These are phyloP conservation scores for Penicillium paneum DNA, from an alignment of 2,329 filamentous ascomycete species.

Conservation along the genomic window DNA sequence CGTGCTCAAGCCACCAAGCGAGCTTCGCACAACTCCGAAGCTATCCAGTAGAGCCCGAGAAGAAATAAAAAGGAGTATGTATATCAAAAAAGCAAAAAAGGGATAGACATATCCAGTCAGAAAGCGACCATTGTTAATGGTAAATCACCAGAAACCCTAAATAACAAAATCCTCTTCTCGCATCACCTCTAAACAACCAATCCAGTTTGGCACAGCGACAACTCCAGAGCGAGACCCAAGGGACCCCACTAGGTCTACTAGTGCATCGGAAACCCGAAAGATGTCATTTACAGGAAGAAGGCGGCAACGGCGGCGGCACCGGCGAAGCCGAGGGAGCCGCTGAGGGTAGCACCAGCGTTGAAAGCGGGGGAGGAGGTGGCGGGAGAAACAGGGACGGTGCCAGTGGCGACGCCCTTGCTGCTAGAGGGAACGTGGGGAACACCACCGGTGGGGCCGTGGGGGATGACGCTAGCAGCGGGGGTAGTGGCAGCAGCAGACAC, in stretches of 20 bases:
- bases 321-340: slow-evolving; percentile 30
- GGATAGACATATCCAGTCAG: slow-evolving; percentile 25
- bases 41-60: slow-evolving; percentile 28
- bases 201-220: background rate
- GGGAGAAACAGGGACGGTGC: slow-evolving; percentile 4
- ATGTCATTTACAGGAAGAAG: slow-evolving; percentile 33
- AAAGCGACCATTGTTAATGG: slow-evolving; percentile 24
- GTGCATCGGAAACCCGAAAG: slow-evolving; percentile 13
- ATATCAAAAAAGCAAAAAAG: slow-evolving; percentile 21
- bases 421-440: slow-evolving; percentile 20
- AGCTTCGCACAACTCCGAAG: slow-evolving; percentile 29
- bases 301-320: slow-evolving; percentile 30
- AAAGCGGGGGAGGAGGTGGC: slow-evolving; percentile 20
- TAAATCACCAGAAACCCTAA: slow-evolving; percentile 25
- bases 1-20: slow-evolving; percentile 28
- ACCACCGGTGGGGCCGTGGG: slow-evolving; percentile 19
- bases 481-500: slow-evolving; percentile 8
- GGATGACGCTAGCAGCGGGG: slow-evolving; percentile 14
- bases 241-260: slow-evolving; percentile 6
- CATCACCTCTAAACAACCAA: slow-evolving; percentile 9
- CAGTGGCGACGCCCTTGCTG: slow-evolving; percentile 9
- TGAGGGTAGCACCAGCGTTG: slow-evolving; percentile 30
- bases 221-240: background rate
- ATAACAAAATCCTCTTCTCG: slow-evolving; percentile 20
- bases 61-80: slow-evolving; percentile 21